These are phyloP conservation scores for Leptographium radiaticola DNA, from an alignment of 2,329 filamentous ascomycete genomes.

Conservation along the genomic window DNA sequence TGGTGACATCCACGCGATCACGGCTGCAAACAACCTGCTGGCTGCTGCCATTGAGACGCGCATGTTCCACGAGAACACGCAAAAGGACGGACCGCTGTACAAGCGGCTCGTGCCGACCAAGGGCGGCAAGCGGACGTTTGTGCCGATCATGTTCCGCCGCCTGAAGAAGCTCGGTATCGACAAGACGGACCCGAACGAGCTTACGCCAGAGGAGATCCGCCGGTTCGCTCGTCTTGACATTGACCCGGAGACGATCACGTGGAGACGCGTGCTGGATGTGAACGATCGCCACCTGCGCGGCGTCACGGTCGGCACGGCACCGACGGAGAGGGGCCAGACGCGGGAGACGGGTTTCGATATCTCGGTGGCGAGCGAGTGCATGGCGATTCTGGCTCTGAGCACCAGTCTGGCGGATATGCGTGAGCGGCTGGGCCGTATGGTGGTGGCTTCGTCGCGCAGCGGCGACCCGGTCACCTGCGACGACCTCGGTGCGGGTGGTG, in stretches of 20 bases:
- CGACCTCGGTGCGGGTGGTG: constrained; percentile 85
- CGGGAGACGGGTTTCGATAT: constrained; percentile 94
- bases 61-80: constrained; percentile 95
- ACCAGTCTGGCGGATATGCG: constrained; percentile 80
- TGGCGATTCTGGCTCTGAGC: constrained; percentile 93
- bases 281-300: constrained; percentile 90
- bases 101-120: constrained; percentile 77
- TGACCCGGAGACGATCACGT: constrained; percentile 92
- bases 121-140: constrained; percentile 79
- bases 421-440: constrained; percentile 88
- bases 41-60: constrained; percentile 94
- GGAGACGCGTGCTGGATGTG: constrained; percentile 90
- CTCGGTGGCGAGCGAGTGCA: constrained; percentile 92
- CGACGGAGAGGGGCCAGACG: constrained; percentile 80
- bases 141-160: constrained; percentile 82
- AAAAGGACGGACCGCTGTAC: constrained; percentile 82
- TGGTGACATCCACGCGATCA: constrained; percentile 94
- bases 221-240: constrained; percentile 92
- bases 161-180: constrained; percentile 92
- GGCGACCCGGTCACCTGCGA: constrained; percentile 94
- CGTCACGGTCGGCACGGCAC: constrained; percentile 75
- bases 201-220: constrained; percentile 78
- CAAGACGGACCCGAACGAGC: constrained; percentile 83
- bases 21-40: constrained; percentile 91
- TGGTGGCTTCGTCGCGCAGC: constrained; percentile 71